Evolutionary conservation across 148 eudicot genomes (phyloP), one percentile per base, ranked within the genome.

Genomic region (Silene uniflora): DNA sequence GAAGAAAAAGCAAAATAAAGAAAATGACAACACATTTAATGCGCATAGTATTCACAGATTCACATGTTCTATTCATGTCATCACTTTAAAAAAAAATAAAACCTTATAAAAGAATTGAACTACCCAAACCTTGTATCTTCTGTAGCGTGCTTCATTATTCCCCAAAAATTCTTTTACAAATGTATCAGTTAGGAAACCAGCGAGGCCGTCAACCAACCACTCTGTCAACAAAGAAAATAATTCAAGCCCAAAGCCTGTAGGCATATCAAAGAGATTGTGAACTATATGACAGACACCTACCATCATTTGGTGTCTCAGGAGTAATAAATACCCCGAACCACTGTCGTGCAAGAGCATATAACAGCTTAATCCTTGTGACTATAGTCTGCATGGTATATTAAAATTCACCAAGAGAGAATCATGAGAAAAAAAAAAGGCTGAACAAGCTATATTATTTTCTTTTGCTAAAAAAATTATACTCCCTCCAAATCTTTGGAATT

Each of bases 311-410:
- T 69, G 90, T 81, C 85, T 92, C 98, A 23, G 98, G 89, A 65
- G 97, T 88, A 27, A 95, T 89, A 87, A 85, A 95, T 52, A 95
- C 92, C 71, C 98, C 98, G 85, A 95, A 95, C 98, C 98, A 95
- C 81, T 92, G 98, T 68, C 92, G 84, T 82, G 98, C 93, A 79
- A 95, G 96, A 71, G 97, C 97, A 86, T 86, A 83, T 71, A 97
- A 91, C 78, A 95, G 90, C 82, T 83, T 89, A 67, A 92, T 90
- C 83, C 97, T 90, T 73, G 98, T 92, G 83, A 83, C 91, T 81
- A 95, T 89, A 14, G 89, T 89, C 98, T 94, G 93, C 77, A 61
- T 67, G 74, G 76, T 60, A 18, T 24, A 67, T 49, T 22, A 67
- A 9, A 70, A 56, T 25, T 42, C 74, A 84, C 71, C 44, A 62